Base-by-base conservation (phyloP, 495 filamentous ascomycete genomes). In the Xylaria castorea region DNA sequence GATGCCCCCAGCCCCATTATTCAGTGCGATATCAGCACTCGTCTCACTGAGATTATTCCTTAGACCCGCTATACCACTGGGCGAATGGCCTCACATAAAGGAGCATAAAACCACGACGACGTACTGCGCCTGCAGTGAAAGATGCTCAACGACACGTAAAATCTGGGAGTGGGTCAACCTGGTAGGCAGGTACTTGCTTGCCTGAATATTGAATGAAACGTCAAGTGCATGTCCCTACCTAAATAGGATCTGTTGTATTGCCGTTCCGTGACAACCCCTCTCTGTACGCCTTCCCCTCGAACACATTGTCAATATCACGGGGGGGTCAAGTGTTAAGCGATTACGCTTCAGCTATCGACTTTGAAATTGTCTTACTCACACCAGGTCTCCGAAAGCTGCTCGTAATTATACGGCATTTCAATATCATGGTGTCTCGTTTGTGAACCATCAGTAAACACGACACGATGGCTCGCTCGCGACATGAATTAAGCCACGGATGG, bases 401-500 rank as follows among this genome's bases (percentile, higher is more conserved):
- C 7, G 11, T 22, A 8, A 53, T 38, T 20, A 1, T 53, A 16
- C 46, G 4, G 1, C 8, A 11, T 20, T n/a, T 40, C 27, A 30
- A 12, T 16, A 50, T 18, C 40, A 38, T 50, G 30, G 27, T 30
- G 0, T 34, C n/a, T 30, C 3, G 66, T 46, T 60, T 9, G 12
- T 62, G 22, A 34, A 44, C 38, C 22, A 38, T 1, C 27, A 32
- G 36, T 3, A 67, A 40, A 64, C 22, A 62, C 27, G 27, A n/a
- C 53, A 42, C 46, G 1, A 78, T 80, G 78, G 48, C 71, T 73
- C 55, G 71, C 25, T 65, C 51, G 50, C 75, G 73, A 22, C 67
- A 76, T 51, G 63, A 66, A 42, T 55, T 80, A 20, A 73, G 66
- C 14, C 12, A 68, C 22, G 76, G 76, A 18, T 80, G 78, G 78